Conservation (phyloP, 345 rosid species). For the Eucalyptus decipiens region DNA sequence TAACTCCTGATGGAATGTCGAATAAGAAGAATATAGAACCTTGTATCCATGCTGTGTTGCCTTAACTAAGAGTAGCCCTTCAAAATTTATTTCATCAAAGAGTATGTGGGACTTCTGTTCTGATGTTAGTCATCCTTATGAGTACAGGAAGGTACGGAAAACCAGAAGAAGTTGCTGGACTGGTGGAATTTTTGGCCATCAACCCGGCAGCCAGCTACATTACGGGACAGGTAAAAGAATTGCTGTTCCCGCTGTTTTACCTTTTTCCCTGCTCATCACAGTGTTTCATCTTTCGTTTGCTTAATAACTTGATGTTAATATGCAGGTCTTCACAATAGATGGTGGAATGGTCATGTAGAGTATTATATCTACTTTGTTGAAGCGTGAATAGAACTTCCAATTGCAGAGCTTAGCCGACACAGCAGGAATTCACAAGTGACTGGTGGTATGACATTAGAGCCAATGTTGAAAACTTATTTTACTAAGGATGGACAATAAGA, state of each 20-base stretch:
- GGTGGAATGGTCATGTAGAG: neutral
- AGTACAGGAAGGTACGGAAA: slow-evolving; percentile 84
- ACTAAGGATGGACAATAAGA: neutral
- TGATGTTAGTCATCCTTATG: neutral
- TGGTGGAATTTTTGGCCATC: slow-evolving; percentile 91
- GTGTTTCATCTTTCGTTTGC: neutral
- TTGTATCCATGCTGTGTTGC: neutral
- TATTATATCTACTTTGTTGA: neutral
- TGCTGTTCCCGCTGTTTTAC: neutral
- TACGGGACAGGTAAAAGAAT: slow-evolving; percentile 70
- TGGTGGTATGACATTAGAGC: neutral
- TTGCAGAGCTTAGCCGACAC: neutral
- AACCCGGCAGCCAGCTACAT: slow-evolving; percentile 84
- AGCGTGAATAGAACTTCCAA: neutral
- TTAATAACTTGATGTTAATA: neutral
- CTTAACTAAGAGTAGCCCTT: neutral
- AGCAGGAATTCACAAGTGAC: neutral
- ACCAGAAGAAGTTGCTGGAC: slow-evolving; percentile 97
- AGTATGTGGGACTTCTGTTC: neutral
- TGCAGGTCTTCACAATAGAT: neutral
- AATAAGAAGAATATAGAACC: neutral
- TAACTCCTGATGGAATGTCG: neutral
- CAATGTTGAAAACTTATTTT: neutral
- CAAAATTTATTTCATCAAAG: neutral
- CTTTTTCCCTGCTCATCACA: neutral